Percentiles rank a stretch among this genome's conserved stretches.
Evolutionary conservation across 768 basidiomycete genomes (phyloP).

Genomic region (Cystofilobasidium bisporidii): DNA sequence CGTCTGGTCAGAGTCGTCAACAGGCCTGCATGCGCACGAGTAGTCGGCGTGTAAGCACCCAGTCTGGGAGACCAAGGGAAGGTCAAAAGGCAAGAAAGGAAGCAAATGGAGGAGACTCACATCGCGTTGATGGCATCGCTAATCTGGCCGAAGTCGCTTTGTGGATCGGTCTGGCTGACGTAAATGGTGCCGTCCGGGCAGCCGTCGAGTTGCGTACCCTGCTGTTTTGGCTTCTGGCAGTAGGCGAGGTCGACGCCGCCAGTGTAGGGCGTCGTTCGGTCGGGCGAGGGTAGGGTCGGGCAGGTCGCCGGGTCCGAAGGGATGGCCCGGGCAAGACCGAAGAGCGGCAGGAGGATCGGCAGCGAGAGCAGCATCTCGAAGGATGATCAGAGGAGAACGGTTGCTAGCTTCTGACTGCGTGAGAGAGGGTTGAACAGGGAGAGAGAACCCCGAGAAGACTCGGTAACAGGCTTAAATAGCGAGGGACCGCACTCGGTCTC

Average conservation of each 20-base stretch:
- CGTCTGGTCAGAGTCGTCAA: conserved; percentile 37
- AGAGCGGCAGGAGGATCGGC: neutral
- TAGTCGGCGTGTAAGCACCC: too few relatives aligned
- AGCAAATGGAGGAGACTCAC: conserved; percentile 1
- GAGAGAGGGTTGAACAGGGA: too few relatives aligned
- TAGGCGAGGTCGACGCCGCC: conserved; percentile 13
- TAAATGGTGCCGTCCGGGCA: conserved; percentile 55
- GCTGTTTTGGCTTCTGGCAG: conserved; percentile 51
- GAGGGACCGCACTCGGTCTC: too few relatives aligned
- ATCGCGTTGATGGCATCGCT: neutral
- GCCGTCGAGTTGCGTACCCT: conserved; percentile 45
- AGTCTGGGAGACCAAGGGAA: too few relatives aligned
- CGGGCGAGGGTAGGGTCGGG: too few relatives aligned
- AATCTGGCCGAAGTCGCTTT: conserved; percentile 36
- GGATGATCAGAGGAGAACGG: too few relatives aligned
- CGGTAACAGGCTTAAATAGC: too few relatives aligned
- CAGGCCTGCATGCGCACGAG: neutral
- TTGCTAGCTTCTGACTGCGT: too few relatives aligned
- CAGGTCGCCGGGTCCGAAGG: neutral
- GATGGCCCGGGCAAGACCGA: neutral
- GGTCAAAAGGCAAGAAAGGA: neutral
- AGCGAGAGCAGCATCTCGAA: neutral
- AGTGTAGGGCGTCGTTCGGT: neutral
- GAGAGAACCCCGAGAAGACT: too few relatives aligned
- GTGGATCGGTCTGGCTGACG: conserved; percentile 48